A percentile compares a stretch with the other conserved stretches of the same genome.
phyloP scores from a whole-genome alignment of 306 rosid species.

The Sicyos edulis region DNA sequence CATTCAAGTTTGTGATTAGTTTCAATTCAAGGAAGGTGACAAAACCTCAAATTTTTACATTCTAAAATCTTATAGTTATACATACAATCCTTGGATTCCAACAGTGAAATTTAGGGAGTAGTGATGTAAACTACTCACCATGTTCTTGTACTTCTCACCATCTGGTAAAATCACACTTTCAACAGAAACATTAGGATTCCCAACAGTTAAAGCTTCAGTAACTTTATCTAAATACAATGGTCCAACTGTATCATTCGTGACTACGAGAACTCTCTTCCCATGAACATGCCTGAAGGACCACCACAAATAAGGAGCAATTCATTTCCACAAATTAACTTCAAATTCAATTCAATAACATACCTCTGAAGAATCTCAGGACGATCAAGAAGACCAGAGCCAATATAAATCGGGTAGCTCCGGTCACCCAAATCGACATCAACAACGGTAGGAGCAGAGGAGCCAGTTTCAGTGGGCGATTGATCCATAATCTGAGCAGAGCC shows the following conservation, averaged over 20 bases:
- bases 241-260: constrained; percentile 65
- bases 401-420: constrained; percentile 93
- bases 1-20: constrained; percentile 29
- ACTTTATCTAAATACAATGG: constrained; percentile 81
- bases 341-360: constrained; percentile 24
- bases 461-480: constrained; percentile 36
- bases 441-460: constrained; percentile 29
- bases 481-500: constrained; percentile 61
- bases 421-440: constrained; percentile 80
- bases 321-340: background rate
- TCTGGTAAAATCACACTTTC: constrained; percentile 78
- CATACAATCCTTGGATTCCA: background rate
- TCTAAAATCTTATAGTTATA: background rate
- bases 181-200: constrained; percentile 72
- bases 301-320: background rate
- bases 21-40: background rate
- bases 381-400: constrained; percentile 73
- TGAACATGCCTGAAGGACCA: constrained; percentile 65
- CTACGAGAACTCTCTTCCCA: constrained; percentile 89
- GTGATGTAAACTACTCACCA: constrained; percentile 42
- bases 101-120: background rate
- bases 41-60: background rate
- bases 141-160: constrained; percentile 86
- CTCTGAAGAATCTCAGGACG: constrained; percentile 68
- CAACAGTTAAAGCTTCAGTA: constrained; percentile 62